Conservation (phyloP, 164 flowering plant genomes). For the Liquidambar formosana region DNA sequence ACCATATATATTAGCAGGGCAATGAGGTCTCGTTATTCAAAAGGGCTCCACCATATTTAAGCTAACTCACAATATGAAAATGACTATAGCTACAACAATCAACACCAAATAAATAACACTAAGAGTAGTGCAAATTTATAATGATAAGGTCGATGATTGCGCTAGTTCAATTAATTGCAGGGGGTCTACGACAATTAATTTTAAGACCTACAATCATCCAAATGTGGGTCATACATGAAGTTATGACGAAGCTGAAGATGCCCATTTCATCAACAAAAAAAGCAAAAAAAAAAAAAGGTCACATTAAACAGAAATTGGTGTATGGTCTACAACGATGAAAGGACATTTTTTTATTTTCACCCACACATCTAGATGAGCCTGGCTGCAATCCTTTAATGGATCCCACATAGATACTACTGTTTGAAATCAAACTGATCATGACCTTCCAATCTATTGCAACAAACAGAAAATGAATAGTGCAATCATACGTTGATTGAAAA, state of each 20-base stretch:
- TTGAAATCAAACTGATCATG: not conserved
- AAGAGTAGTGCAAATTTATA: not conserved
- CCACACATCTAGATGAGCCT: not conserved
- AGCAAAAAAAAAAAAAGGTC: too few species aligned
- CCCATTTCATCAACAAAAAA: not conserved
- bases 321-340: not conserved
- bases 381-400: conserved; percentile 9
- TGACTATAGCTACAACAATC: too few species aligned
- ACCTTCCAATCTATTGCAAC: not conserved
- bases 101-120: too few species aligned
- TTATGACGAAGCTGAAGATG: not conserved
- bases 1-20: too few species aligned
- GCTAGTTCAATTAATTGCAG: not conserved
- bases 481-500: conserved; percentile 9
- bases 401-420: conserved; percentile 15
- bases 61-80: too few species aligned
- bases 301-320: not conserved
- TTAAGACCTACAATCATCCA: not conserved
- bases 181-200: not conserved
- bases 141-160: not conserved
- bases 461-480: not conserved
- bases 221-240: conserved; percentile 8
- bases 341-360: not conserved
- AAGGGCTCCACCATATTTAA: too few species aligned
- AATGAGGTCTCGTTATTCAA: too few species aligned